phyloP scores from a whole-genome alignment of 2,329 filamentous ascomycete genomes.

The Coleophoma eucalyptorum region DNA sequence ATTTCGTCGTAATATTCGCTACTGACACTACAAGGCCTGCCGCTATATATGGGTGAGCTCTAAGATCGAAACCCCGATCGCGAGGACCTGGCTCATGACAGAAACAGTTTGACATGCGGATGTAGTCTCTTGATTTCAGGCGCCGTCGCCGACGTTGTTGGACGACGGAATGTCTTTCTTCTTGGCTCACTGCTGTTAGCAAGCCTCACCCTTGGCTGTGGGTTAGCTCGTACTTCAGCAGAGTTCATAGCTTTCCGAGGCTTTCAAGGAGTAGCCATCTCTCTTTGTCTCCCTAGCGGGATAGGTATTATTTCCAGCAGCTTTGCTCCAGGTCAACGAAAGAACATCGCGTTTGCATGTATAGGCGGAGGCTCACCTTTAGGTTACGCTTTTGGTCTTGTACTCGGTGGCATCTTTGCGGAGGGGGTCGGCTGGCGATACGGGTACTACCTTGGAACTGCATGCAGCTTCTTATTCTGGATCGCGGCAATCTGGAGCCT shows the following conservation, averaged over 20 bases:
- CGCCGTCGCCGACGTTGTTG: conserved; percentile 44
- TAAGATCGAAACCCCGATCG: too few relatives aligned
- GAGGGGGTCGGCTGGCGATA: conserved; percentile 45
- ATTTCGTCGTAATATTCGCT: too few relatives aligned
- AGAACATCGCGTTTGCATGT: conserved; percentile 46
- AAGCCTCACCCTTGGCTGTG: conserved; percentile 36
- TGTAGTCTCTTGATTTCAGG: conserved; percentile 43
- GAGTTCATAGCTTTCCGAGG: conserved; percentile 42
- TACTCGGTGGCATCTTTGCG: conserved; percentile 43
- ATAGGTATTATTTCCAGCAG: conserved; percentile 42
- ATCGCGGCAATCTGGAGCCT: background rate
- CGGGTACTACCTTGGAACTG: conserved; percentile 43
- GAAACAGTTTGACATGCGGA: conserved; percentile 33
- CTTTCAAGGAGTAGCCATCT: conserved; percentile 37
- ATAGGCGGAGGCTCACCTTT: conserved; percentile 44
- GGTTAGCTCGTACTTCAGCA: conserved; percentile 29
- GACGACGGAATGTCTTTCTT: conserved; percentile 38
- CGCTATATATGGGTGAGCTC: too few relatives aligned
- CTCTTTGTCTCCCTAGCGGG: conserved; percentile 42
- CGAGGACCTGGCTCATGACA: background rate
- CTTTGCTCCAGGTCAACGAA: conserved; percentile 37
- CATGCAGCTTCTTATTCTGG: too few relatives aligned
- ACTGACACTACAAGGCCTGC: background rate
- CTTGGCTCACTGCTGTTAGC: conserved; percentile 38
- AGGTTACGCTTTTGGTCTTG: conserved; percentile 45